These are phyloP conservation scores for Arthrobotrys pseudoclavata DNA, from an alignment of 2,329 filamentous ascomycete species.

Conservation along the genomic window DNA sequence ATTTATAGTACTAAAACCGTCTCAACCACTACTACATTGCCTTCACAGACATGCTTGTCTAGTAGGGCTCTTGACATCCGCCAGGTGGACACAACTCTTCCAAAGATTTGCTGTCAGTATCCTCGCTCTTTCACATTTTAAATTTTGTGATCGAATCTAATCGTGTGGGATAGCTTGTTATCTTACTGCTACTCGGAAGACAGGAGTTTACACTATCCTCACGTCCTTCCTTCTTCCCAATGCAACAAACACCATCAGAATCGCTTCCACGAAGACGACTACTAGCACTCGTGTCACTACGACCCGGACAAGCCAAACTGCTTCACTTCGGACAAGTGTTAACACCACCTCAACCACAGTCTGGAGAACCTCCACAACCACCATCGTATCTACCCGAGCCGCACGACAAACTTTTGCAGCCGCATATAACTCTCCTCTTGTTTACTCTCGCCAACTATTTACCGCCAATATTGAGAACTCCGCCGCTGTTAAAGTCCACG, in stretches of 20 bases:
- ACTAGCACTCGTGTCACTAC: neutral
- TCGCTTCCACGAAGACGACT: slow-evolving; percentile 5
- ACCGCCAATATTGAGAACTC: slow-evolving; percentile 10
- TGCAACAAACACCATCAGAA: neutral
- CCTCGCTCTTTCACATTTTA: neutral
- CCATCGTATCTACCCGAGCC: slow-evolving; percentile 9
- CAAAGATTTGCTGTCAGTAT: slow-evolving; percentile 33
- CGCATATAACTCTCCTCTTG: neutral
- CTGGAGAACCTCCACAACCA: slow-evolving; percentile 14
- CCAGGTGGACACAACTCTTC: neutral
- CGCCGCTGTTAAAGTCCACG: neutral
- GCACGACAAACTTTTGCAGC: slow-evolving; percentile 9
- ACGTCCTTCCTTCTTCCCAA: slow-evolving; percentile 14
- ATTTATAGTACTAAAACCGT: slow-evolving; percentile 1
- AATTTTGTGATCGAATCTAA: too few species aligned
- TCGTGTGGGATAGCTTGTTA: slow-evolving; percentile 27
- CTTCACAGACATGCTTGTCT: slow-evolving; percentile 11
- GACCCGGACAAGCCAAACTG: slow-evolving; percentile 11
- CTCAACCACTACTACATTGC: slow-evolving; percentile 14
- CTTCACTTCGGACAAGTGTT: neutral
- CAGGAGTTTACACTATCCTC: slow-evolving; percentile 41
- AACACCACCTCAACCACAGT: neutral
- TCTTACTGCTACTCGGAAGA: slow-evolving; percentile 20
- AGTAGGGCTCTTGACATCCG: slow-evolving; percentile 20
- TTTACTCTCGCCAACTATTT: neutral